Percentiles rank a stretch among this genome's conserved stretches.
These are phyloP conservation scores for Didymella sp. DNA, from an alignment of 2,329 filamentous ascomycete species.

Conservation along the genomic window DNA sequence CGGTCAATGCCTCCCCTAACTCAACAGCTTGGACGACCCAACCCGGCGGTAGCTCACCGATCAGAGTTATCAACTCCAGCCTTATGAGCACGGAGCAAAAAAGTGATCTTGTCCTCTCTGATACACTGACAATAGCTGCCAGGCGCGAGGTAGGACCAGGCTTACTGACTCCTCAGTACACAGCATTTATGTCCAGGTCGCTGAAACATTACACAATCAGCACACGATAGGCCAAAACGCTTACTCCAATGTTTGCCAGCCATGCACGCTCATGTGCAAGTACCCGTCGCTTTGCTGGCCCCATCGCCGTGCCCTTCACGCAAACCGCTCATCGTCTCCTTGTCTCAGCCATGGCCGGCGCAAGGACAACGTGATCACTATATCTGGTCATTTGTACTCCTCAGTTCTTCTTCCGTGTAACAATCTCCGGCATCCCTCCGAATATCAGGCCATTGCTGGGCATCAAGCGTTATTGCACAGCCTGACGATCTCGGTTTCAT, in stretches of 20 bases:
- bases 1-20: neutral
- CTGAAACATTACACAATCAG: neutral
- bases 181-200: neutral
- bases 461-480: constrained; percentile 5
- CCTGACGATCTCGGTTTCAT: neutral
- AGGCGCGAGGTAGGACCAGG: neutral
- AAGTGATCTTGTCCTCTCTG: neutral
- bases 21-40: neutral
- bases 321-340: constrained; percentile 16
- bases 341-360: constrained; percentile 36
- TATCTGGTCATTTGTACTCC: constrained; percentile 30
- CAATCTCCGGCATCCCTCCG: constrained; percentile 14
- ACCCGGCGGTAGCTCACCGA: neutral
- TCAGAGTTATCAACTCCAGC: neutral
- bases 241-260: neutral
- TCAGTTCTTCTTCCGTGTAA: constrained; percentile 30
- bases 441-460: constrained; percentile 6
- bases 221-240: neutral
- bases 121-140: neutral
- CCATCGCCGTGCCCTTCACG: constrained; percentile 13
- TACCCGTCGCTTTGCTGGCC: constrained; percentile 17
- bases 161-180: too few species aligned
- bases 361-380: constrained; percentile 25
- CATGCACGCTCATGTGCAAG: constrained; percentile 9
- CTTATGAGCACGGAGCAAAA: neutral